Evolutionary conservation across 805 yeast species (phyloP).

Genomic region (Candida tallmaniae): DNA sequence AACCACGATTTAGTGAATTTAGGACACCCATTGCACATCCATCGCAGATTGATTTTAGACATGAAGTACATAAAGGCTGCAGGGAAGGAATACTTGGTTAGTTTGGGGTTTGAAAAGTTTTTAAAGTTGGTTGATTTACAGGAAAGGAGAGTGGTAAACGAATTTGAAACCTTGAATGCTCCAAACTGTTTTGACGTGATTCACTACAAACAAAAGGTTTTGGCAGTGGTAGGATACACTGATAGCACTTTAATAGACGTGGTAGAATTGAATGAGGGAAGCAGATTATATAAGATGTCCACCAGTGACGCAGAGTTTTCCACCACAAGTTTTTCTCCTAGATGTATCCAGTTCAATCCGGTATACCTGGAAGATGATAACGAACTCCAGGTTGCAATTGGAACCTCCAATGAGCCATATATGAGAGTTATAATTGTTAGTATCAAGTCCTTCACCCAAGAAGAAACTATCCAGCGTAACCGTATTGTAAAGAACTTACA

Average conservation of each 20-base stretch:
- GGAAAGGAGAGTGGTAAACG: slow-evolving; percentile 11
- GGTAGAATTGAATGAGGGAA: slow-evolving; percentile 3
- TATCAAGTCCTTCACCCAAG: slow-evolving; percentile 28
- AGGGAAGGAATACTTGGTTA: slow-evolving; percentile 35
- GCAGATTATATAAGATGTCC: slow-evolving; percentile 45
- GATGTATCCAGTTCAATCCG: slow-evolving; percentile 27
- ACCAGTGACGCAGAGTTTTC: slow-evolving; percentile 72
- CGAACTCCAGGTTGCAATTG: slow-evolving; percentile 46
- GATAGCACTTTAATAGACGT: slow-evolving; percentile 54
- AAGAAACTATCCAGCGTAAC: slow-evolving; percentile 17
- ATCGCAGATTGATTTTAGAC: slow-evolving; percentile 34
- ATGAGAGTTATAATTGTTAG: slow-evolving; percentile 60
- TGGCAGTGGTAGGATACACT: slow-evolving; percentile 51
- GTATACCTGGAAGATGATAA: slow-evolving; percentile 14
- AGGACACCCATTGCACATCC: slow-evolving; percentile 19
- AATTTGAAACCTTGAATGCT: slow-evolving; percentile 39
- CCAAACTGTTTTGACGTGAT: slow-evolving; percentile 48
- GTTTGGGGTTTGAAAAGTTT: slow-evolving; percentile 60
- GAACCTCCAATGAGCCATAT: slow-evolving; percentile 75
- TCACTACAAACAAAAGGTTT: slow-evolving; percentile 22
- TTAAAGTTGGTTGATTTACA: slow-evolving; percentile 21
- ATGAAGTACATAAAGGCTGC: slow-evolving; percentile 21
- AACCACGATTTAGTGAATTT: slow-evolving; percentile 9
- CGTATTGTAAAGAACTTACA: slow-evolving; percentile 28
- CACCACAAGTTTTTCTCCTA: slow-evolving; percentile 58